Evolutionary conservation across 116 monocot genomes (phyloP).

Genomic region (Posidonia oceanica): DNA sequence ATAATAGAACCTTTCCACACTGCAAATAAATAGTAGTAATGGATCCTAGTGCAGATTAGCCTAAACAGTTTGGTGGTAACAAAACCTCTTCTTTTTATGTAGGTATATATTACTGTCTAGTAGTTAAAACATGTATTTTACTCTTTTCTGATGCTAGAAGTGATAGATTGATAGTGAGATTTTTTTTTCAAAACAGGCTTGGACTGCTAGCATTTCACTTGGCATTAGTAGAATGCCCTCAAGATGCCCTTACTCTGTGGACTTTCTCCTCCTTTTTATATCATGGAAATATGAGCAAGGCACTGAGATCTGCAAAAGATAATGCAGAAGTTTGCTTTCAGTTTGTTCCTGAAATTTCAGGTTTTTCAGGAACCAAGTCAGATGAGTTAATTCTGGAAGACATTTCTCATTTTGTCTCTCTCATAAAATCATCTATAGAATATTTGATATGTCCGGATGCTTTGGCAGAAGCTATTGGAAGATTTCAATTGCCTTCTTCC

Average conservation of each 20-base stretch:
- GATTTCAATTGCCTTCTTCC: constrained; percentile 17
- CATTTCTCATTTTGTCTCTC: constrained; percentile 31
- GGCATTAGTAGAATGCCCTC: constrained; percentile 63
- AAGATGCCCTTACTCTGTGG: constrained; percentile 58
- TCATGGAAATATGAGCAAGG: constrained; percentile 43
- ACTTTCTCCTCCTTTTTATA: constrained; percentile 57
- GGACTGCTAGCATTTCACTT: constrained; percentile 74
- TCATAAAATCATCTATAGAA: constrained; percentile 41
- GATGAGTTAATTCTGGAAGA: constrained; percentile 42
- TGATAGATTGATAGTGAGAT: too few relatives aligned
- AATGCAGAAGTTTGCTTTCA: constrained; percentile 12
- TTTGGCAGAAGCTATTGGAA: constrained; percentile 32
- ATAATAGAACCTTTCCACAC: too few relatives aligned
- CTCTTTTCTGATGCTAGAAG: not conserved
- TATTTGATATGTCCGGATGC: constrained; percentile 25
- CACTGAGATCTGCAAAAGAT: constrained; percentile 33
- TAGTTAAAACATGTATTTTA: too few relatives aligned
- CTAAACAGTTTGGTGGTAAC: too few relatives aligned
- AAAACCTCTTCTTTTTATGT: too few relatives aligned
- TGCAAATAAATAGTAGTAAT: constrained; percentile 9
- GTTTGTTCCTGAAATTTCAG: constrained; percentile 62
- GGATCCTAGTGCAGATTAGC: too few relatives aligned
- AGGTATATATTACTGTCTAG: too few relatives aligned
- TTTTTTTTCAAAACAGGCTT: constrained; percentile 36
- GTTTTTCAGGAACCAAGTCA: constrained; percentile 19